A percentile compares a stretch with the other conserved stretches of the same genome.
Conservation (phyloP, 106 monocot species). For the Allium cepa region DNA sequence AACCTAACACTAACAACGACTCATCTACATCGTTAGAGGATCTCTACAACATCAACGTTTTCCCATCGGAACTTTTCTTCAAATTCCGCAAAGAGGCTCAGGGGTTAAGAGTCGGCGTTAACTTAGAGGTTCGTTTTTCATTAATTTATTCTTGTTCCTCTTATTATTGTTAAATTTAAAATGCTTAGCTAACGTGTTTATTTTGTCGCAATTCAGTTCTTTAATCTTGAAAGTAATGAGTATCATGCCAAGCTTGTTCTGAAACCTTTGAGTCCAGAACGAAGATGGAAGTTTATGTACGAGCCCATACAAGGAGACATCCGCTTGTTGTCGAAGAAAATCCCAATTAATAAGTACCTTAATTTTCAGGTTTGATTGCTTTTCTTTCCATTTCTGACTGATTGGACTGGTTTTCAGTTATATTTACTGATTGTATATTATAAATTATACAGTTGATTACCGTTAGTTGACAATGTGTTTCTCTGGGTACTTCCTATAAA, state of each 20-base stretch:
- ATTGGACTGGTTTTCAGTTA: no score
- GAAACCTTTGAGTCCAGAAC: conserved; percentile 62
- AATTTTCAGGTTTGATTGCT: conserved; percentile 73
- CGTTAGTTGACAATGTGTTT: no score
- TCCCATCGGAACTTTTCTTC: conserved; percentile 68
- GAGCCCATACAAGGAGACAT: conserved; percentile 74
- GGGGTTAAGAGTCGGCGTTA: conserved; percentile 49
- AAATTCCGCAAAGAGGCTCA: conserved; percentile 72
- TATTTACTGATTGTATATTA: no score
- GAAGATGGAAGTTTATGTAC: conserved; percentile 80
- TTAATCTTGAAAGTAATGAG: conserved; percentile 67
- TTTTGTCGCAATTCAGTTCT: conserved; percentile 50
- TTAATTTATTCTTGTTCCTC: background rate
- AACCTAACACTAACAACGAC: background rate
- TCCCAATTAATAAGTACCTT: conserved; percentile 70
- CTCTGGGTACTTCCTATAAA: no score
- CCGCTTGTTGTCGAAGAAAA: conserved; percentile 83
- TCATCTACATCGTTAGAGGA: conserved; percentile 34
- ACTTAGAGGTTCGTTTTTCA: conserved; percentile 45
- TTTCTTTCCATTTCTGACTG: background rate
- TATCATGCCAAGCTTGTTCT: conserved; percentile 74
- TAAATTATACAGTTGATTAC: no score
- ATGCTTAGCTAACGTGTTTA: background rate
- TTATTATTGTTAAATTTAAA: background rate
- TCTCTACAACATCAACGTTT: conserved; percentile 55